Base-by-base conservation (phyloP, 2,329 filamentous ascomycete genomes). In the Camillea tinctor region DNA sequence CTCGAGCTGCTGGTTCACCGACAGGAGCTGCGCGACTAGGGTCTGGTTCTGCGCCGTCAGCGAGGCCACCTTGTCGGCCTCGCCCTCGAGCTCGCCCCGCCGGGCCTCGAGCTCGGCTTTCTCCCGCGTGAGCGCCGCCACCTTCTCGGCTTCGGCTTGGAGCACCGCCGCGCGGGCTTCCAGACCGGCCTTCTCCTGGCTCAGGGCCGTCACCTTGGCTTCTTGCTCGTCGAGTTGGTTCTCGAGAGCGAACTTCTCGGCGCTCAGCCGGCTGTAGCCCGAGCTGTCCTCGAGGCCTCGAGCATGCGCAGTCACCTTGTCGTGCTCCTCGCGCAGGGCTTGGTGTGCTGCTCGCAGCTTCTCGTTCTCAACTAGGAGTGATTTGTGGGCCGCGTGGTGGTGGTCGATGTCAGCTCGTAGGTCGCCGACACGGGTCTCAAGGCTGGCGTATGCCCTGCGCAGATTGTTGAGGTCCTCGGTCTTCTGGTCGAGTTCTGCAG, bases 331-430 rank as follows among this genome's bases (percentile, higher is more conserved):
- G 30, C 59, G 58, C 13, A 70, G 61, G 4, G 60, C 49, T 48
- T 60, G 60, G 49, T 64, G 54, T 8, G 59, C 48, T 21, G 62
- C 65, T 22, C 64, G 54, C 49, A 66, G 62, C 56, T 64, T 66
- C n/a, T 65, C 59, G 23, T 69, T 40, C 50, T 67, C 66, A 19
- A 63, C 64, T 51, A 68, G 63, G 17, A 69, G 65, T 19, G 56
- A 55, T 51, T 65, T 63, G 40, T 44, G 61, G 5, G 60, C 59
- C n/a, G 65, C 66, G 30, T 66, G 60, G n/a, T 68, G 63, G 52
- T 65, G 65, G 53, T 68, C 64, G 51, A 73, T 55, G 52, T 70
- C 69, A 8, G 69, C 65, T 57, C 71, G 66, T 19, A 73, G 64
- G 23, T 36, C 55, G 53, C 68, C 66, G 54, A 67, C 61, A 30